Evolutionary conservation across 2,329 filamentous ascomycete species (phyloP), one percentile per base, ranked within the genome.

Genomic region (Colletotrichum tropicale): DNA sequence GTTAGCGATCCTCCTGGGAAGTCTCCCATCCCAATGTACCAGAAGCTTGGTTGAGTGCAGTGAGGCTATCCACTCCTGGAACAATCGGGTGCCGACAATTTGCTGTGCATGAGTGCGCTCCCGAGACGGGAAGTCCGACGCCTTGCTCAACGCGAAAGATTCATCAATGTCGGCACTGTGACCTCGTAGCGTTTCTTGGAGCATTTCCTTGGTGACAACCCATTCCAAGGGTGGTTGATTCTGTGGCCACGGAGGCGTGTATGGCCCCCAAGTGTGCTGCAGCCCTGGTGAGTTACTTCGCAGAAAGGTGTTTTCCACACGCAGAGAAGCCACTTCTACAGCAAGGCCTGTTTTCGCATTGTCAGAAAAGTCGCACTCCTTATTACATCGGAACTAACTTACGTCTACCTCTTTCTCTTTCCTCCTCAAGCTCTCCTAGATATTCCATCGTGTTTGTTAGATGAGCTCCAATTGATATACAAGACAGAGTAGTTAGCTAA

Each of bases 331-430:
- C 1, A 48, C 3, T 48, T 48, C 38, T n/a, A n/a, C 38, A 48
- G 38, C 18, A 48, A 48, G 38, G n/a, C 38, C 38, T 48, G 18
- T 9, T 12, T 48, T 48, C 18, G n/a, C 9, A 48, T 12, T 12
- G 9, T 48, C 9, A 48, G 9, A 12, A 12, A 12, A 6, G 5
- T n/a, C 16, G 18, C 38, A 18, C 18, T 43, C 8, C 18, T 43
- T 0, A 10, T 43, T n/a, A 1, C 3, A 5, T 43, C 38, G 5
- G 38, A n/a, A 4, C 2, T 10, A n/a, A 48, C 38, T 48, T 1
- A n/a, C 9, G 38, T 48, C 5, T 12, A n/a, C 5, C 18, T 48
- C 38, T 48, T 48, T 48, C 9, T 48, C 5, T n/a, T 48, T 48
- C 38, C 18, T 12, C 38, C 5, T 6, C 9, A n/a, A 48, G 38